A percentile compares a stretch with the other conserved stretches of the same genome.
These are phyloP conservation scores for Aspergillus quadricinctus DNA, from an alignment of 2,329 filamentous ascomycete species.

Conservation along the genomic window DNA sequence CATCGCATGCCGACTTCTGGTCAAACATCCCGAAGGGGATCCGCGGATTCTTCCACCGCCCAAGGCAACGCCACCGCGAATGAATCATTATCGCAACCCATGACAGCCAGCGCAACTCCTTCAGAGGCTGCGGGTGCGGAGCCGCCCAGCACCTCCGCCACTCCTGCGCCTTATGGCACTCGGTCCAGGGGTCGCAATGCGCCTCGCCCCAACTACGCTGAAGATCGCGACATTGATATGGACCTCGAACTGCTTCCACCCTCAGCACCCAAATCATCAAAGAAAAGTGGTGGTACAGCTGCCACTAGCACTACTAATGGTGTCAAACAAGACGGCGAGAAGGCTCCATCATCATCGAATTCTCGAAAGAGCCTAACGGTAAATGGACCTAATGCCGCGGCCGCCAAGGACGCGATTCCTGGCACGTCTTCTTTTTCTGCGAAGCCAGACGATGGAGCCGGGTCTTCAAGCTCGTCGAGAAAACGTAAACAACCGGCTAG, in stretches of 20 bases:
- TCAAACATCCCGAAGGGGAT: conserved; percentile 35
- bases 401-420: conserved; percentile 48
- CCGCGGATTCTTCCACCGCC: conserved; percentile 16
- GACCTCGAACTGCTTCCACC: conserved; percentile 65
- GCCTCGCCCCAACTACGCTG: conserved; percentile 87
- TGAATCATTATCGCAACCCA: conserved; percentile 38
- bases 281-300: conserved; percentile 25
- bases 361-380: conserved; percentile 38
- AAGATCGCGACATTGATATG: conserved; percentile 84
- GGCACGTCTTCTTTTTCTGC: conserved; percentile 58
- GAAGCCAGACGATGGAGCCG: conserved; percentile 40
- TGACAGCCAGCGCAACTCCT: conserved; percentile 42
- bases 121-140: conserved; percentile 35
- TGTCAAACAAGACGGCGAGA: conserved; percentile 36
- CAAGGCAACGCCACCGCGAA: conserved; percentile 25
- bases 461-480: conserved; percentile 55
- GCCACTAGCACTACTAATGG: conserved; percentile 26
- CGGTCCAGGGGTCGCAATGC: conserved; percentile 85
- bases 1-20: conserved; percentile 19
- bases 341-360: conserved; percentile 31
- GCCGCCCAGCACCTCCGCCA: conserved; percentile 42
- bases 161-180: conserved; percentile 77
- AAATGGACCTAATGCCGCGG: conserved; percentile 25
- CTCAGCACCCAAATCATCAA: conserved; percentile 25
- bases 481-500: conserved; percentile 74